These are phyloP conservation scores for Corchorus capsularis DNA, from an alignment of 345 rosid species.

Conservation along the genomic window DNA sequence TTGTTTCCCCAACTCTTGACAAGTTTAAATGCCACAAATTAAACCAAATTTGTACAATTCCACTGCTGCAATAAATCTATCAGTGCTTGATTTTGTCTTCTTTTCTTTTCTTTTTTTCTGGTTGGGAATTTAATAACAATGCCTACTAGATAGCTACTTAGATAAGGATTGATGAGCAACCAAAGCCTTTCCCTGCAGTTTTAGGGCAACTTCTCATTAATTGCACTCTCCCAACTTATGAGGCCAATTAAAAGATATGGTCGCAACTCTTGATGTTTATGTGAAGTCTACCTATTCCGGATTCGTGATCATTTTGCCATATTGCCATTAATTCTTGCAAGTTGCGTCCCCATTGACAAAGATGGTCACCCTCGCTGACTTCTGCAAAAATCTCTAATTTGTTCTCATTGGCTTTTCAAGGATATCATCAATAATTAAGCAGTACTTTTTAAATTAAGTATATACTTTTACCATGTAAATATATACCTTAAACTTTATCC, in stretches of 20 bases:
- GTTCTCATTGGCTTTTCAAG: not conserved
- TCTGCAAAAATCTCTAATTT: not conserved
- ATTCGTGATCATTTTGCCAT: not conserved
- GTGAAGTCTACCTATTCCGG: not conserved
- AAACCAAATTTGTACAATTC: conserved; percentile 30
- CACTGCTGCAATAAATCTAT: not conserved
- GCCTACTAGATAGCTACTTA: not conserved
- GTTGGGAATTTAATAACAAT: conserved; percentile 1
- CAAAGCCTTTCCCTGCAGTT: not conserved
- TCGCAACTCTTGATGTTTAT: not conserved
- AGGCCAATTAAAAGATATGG: not conserved
- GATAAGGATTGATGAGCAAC: conserved; percentile 1
- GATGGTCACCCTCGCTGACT: not conserved
- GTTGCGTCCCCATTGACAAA: not conserved
- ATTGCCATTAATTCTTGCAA: conserved; percentile 15
- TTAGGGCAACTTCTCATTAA: not conserved
- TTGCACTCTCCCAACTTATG: conserved; percentile 19
- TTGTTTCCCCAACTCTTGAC: not conserved
- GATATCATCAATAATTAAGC: conserved; percentile 1
- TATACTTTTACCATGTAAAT: not conserved
- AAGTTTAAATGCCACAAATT: not conserved
- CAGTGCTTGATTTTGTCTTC: no score
- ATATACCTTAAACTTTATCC: not conserved
- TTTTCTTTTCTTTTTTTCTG: not conserved
- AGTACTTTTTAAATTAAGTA: not conserved